A percentile compares a stretch with the other conserved stretches of the same genome.
Conservation (phyloP, 208 protist species). For the Leishmania guyanensis region DNA sequence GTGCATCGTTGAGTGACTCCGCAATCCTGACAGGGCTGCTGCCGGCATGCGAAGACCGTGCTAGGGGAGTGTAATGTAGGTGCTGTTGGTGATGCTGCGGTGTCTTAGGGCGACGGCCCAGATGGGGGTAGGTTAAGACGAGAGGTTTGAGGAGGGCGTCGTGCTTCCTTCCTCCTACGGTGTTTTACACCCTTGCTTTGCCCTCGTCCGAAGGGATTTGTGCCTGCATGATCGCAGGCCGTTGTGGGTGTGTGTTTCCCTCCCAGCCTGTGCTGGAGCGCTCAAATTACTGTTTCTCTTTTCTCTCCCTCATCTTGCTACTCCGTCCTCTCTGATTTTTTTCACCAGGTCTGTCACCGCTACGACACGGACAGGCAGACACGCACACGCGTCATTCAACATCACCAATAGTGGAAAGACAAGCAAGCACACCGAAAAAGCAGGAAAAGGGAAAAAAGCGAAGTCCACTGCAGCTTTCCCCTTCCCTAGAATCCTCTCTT, state of each 20-base stretch:
- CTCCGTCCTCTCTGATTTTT: background rate
- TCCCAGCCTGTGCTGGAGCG: background rate
- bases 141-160: background rate
- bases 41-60: background rate
- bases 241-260: background rate
- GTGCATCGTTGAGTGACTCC: background rate
- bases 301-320: background rate
- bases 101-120: background rate
- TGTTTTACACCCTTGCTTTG: background rate
- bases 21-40: background rate
- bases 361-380: background rate
- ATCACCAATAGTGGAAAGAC: background rate
- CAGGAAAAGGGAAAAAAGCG: slow-evolving; percentile 1
- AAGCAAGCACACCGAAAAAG: background rate
- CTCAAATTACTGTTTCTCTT: background rate
- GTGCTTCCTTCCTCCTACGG: background rate
- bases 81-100: background rate
- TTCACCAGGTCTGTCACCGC: background rate
- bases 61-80: background rate
- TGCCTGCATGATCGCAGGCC: background rate
- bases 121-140: background rate
- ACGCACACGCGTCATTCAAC: background rate
- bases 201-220: background rate
- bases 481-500: background rate
- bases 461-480: background rate